Percentiles rank a stretch among this genome's conserved stretches.
phyloP scores from a whole-genome alignment of 768 basidiomycete genomes.

The Galerina sulciceps region DNA sequence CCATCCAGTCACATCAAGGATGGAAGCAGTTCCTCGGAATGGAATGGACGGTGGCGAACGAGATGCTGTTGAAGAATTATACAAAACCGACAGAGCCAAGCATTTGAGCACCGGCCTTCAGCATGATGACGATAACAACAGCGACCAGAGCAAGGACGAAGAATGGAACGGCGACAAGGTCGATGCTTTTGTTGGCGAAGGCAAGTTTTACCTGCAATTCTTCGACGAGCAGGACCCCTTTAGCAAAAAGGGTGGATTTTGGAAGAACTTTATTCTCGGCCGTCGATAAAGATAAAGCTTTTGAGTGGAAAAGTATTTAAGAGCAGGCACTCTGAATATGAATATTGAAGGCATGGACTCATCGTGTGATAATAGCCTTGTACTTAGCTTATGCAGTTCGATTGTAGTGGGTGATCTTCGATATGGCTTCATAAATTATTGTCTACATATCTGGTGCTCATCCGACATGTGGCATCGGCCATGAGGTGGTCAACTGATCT shows the following conservation, averaged over 20 bases:
- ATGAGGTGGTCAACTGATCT: no score
- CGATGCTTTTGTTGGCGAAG: constrained; percentile 23
- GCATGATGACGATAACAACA: background rate
- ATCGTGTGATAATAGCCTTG: no score
- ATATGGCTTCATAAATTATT: background rate
- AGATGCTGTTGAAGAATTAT: background rate
- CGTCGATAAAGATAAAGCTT: no score
- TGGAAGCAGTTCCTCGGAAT: background rate
- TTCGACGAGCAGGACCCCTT: constrained; percentile 25
- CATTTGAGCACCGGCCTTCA: background rate
- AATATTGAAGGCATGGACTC: no score
- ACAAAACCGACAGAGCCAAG: background rate
- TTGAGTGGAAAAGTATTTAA: no score
- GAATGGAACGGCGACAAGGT: constrained; percentile 26
- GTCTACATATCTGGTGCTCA: background rate
- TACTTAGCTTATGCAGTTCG: no score
- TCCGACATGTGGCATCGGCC: background rate
- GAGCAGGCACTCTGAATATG: no score
- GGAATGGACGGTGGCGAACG: background rate
- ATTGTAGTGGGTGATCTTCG: no score
- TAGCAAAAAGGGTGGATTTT: constrained; percentile 20
- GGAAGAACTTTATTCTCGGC: constrained; percentile 8
- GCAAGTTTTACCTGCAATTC: constrained; percentile 24
- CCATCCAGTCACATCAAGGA: background rate
- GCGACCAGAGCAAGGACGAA: constrained; percentile 4